Evolutionary conservation across 1,284 basidiomycete species (phyloP).

Genomic region (Schizopora paradoxa): DNA sequence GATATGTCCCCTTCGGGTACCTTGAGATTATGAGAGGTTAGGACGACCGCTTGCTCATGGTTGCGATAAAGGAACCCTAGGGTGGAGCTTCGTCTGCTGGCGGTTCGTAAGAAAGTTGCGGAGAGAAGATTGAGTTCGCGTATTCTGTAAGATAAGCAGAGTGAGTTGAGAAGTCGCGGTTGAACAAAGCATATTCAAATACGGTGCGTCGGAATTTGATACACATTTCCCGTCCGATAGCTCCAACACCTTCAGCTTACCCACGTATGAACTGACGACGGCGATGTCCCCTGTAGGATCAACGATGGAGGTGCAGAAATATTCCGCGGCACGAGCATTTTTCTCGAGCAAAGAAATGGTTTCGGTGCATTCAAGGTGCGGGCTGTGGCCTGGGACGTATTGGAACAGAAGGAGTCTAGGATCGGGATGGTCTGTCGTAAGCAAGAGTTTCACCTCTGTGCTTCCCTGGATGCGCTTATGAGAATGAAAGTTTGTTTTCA

Average conservation of each 20-base stretch:
- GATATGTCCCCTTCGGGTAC: constrained; percentile 15
- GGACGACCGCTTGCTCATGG: constrained; percentile 7
- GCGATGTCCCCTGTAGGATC: constrained; percentile 57
- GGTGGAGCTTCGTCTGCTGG: constrained; percentile 9
- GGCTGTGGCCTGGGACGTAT: constrained; percentile 35
- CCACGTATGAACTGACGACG: constrained; percentile 58
- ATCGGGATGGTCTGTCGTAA: constrained; percentile 68
- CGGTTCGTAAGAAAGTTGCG: constrained; percentile 19
- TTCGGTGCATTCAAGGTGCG: constrained; percentile 36
- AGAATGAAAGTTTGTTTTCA: constrained; percentile 8
- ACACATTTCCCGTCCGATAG: constrained; percentile 48
- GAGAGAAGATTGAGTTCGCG: constrained; percentile 73
- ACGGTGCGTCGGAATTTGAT: constrained; percentile 63
- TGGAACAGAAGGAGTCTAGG: constrained; percentile 59
- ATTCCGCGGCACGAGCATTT: constrained; percentile 54
- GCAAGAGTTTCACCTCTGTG: constrained; percentile 46
- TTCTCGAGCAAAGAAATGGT: constrained; percentile 50
- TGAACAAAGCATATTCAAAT: constrained; percentile 29
- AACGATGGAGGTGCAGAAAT: constrained; percentile 58
- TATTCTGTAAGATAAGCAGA: constrained; percentile 40
- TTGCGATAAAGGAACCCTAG: constrained; percentile 15
- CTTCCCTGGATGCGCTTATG: constrained; percentile 33
- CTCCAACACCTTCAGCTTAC: constrained; percentile 58
- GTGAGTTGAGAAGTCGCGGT: constrained; percentile 6
- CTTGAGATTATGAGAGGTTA: constrained; percentile 16